These are phyloP conservation scores for Entelexis sorbosivorans DNA, from an alignment of 1,139 yeast species.

Conservation along the genomic window DNA sequence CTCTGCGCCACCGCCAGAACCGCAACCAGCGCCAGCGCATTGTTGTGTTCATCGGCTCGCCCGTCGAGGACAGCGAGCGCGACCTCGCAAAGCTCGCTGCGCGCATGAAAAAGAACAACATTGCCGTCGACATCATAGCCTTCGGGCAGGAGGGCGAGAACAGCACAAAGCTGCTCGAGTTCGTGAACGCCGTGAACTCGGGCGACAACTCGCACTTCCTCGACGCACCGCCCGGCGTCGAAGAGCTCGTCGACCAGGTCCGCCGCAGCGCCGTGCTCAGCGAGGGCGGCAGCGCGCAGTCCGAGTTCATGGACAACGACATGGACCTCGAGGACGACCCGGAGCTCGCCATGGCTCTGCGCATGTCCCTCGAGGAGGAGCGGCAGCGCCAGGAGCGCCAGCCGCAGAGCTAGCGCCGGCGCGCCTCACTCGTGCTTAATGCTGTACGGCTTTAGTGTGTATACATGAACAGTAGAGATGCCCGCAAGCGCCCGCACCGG, in stretches of 20 bases:
- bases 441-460: too few species aligned
- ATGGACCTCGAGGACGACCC: slow-evolving; percentile 87
- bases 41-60: slow-evolving; percentile 81
- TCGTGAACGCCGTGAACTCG: slow-evolving; percentile 55
- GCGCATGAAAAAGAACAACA: slow-evolving; percentile 84
- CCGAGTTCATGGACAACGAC: slow-evolving; percentile 42
- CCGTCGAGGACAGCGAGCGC: slow-evolving; percentile 57
- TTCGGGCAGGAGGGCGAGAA: slow-evolving; percentile 83
- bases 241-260: slow-evolving; percentile 61
- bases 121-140: slow-evolving; percentile 81
- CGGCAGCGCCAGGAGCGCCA: slow-evolving; percentile 40
- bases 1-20: slow-evolving; percentile 91
- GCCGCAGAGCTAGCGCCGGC: slow-evolving; percentile 2
- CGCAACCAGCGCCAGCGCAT: slow-evolving; percentile 87
- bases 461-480: too few species aligned
- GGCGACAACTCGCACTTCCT: slow-evolving; percentile 59
- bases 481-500: too few species aligned
- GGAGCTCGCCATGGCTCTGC: slow-evolving; percentile 86
- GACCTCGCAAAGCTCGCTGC: slow-evolving; percentile 79
- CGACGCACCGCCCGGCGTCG: slow-evolving; percentile 82
- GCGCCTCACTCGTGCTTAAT: background rate
- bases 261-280: slow-evolving; percentile 54
- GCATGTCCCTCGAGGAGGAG: slow-evolving; percentile 76
- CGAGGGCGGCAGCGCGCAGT: slow-evolving; percentile 28
- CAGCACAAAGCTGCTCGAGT: slow-evolving; percentile 68